Evolutionary conservation across 2,329 filamentous ascomycete genomes (phyloP).

Genomic region (Dryadomyces quercivorus): DNA sequence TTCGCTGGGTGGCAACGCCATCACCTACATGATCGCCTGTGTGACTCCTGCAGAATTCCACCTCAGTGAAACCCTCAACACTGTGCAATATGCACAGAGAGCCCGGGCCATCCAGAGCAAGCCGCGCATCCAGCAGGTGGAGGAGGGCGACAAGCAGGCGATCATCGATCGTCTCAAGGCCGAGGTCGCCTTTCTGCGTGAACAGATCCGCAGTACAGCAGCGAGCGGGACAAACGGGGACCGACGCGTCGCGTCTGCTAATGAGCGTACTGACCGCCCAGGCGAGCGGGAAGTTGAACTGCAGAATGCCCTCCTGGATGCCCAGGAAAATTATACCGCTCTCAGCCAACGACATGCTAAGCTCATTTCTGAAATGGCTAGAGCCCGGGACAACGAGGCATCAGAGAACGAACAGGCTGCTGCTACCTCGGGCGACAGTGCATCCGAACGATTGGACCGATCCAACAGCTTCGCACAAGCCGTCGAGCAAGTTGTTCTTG

Average conservation of each 20-base stretch:
- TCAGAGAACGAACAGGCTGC: slow-evolving; percentile 46
- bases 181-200: slow-evolving; percentile 84
- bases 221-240: slow-evolving; percentile 47
- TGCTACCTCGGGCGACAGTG: slow-evolving; percentile 59
- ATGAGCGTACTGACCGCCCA: slow-evolving; percentile 64
- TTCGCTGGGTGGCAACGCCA: slow-evolving; percentile 89
- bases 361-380: slow-evolving; percentile 85
- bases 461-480: slow-evolving; percentile 94
- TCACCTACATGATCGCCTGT: slow-evolving; percentile 99
- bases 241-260: slow-evolving; percentile 40
- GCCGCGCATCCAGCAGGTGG: slow-evolving; percentile 85
- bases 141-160: slow-evolving; percentile 88
- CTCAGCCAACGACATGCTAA: slow-evolving; percentile 90
- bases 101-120: slow-evolving; percentile 96
- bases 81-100: slow-evolving; percentile 91
- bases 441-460: slow-evolving; percentile 78
- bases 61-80: slow-evolving; percentile 93
- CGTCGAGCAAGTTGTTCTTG: slow-evolving; percentile 88
- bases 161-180: slow-evolving; percentile 88
- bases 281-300: slow-evolving; percentile 80
- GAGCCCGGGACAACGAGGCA: slow-evolving; percentile 59
- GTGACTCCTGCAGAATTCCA: slow-evolving; percentile 96
- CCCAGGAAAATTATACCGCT: slow-evolving; percentile 88
- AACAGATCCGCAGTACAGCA: slow-evolving; percentile 73
- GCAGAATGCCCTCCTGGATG: slow-evolving; percentile 84